A percentile compares a stretch with the other conserved stretches of the same genome.
These are phyloP conservation scores for Corinectria fuckeliana DNA, from an alignment of 2,329 filamentous ascomycete species.

Conservation along the genomic window DNA sequence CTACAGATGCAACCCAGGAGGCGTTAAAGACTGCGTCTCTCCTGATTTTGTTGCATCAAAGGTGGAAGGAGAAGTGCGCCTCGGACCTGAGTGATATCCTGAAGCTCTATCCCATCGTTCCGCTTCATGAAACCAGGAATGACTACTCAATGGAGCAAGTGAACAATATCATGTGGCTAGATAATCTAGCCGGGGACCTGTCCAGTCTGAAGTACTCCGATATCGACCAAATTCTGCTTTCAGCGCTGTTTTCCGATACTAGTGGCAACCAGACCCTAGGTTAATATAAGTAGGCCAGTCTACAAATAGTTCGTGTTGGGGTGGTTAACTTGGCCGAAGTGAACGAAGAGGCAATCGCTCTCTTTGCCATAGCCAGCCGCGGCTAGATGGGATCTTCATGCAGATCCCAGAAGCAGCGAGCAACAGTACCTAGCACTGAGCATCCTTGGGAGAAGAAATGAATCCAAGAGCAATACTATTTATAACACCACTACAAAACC, in stretches of 20 bases:
- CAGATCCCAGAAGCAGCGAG: no score
- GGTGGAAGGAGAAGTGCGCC: conserved; percentile 54
- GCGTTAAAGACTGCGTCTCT: conserved; percentile 61
- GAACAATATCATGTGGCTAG: conserved; percentile 45
- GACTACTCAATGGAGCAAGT: conserved; percentile 17
- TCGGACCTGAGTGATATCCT: conserved; percentile 47
- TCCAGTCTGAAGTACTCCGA: conserved; percentile 52
- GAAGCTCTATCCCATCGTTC: conserved; percentile 40
- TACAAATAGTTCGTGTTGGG: no score
- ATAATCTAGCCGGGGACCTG: conserved; percentile 51
- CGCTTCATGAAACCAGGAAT: conserved; percentile 3
- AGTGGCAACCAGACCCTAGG: background rate
- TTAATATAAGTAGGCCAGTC: no score
- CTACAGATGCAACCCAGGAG: conserved; percentile 57
- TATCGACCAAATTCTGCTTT: conserved; percentile 48
- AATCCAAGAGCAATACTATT: no score
- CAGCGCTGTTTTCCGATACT: conserved; percentile 11
- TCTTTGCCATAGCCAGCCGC: no score
- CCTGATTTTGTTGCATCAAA: conserved; percentile 59
- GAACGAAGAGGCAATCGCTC: no score
- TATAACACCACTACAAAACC: no score
- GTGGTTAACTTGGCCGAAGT: no score
- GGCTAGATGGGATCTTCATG: no score
- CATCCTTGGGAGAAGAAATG: no score
- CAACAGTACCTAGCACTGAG: no score